Base-by-base conservation (phyloP, 805 yeast species). In the Lipomyces chichibuensis region DNA sequence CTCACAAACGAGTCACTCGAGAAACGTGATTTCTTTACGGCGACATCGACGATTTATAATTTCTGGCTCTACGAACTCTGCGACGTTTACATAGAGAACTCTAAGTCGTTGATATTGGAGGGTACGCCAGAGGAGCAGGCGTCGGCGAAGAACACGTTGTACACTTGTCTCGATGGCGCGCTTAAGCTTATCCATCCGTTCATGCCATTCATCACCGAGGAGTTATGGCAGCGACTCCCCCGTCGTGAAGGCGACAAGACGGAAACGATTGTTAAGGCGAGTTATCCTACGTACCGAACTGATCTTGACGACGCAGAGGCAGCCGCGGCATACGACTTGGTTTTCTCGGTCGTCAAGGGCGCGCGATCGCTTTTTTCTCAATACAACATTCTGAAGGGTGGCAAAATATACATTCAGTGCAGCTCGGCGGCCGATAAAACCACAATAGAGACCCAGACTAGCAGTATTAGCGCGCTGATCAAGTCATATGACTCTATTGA, bases 161-260 rank as follows among this genome's bases (percentile, higher is more conserved):
- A 92, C 86, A 91, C 95, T 46, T 86, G 96, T 81, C 84, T 94
- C 73, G 98, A 95, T 76, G 90, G 90, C 72, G 97, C 97, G 11
- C 85, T 94, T 82, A 88, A 85, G 78, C 78, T 95, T 82, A 95
- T 94, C 74, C 98, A 94, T 78, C 99, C 99, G 78, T 95, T 92
- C 84, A 95, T 95, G 99, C 99, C 99, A 52, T 95, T 87, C 78
- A 83, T 95, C 73, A 89, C 98, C 59, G 99, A 95, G 81, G 99
- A 95, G 84, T 87, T 95, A 91, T 95, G 98, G 98, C 99, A 95
- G 83, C 91, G 98, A 81, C 83, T 95, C 76, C 98, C 98, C 74
- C 89, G 90, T 76, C 88, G 97, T 77, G 84, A 86, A 7, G 81
- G 87, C 63, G 97, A 91, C 74, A 80, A 80, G 27, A 82, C 92